Percentiles rank a stretch among this genome's conserved stretches.
phyloP scores from a whole-genome alignment of 441 rosid species.

The Aleurites moluccanus region DNA sequence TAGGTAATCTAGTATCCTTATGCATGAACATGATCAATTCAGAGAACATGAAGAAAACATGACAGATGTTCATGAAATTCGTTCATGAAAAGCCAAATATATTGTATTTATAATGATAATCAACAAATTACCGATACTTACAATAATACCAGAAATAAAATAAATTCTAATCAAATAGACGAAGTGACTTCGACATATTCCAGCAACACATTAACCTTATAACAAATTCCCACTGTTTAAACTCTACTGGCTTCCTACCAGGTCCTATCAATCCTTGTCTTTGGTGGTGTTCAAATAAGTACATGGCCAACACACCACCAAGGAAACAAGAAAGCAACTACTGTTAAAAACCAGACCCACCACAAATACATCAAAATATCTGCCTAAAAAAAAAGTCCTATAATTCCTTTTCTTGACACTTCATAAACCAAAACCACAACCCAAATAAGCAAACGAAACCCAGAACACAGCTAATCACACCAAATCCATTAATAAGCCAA shows the following conservation, averaged over 20 bases:
- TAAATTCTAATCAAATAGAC: too few relatives aligned
- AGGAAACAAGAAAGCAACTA: not conserved
- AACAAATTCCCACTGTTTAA: not conserved
- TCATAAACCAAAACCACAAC: not conserved
- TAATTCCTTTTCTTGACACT: too few relatives aligned
- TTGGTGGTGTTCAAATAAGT: not conserved
- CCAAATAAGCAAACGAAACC: too few relatives aligned
- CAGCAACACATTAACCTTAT: not conserved
- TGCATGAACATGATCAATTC: too few relatives aligned
- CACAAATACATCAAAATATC: not conserved
- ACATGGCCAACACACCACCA: not conserved
- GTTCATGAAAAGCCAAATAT: too few relatives aligned
- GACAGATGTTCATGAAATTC: too few relatives aligned
- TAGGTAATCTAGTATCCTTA: too few relatives aligned
- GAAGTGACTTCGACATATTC: too few relatives aligned
- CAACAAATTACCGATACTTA: too few relatives aligned
- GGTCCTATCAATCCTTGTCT: not conserved
- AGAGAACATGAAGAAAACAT: too few relatives aligned
- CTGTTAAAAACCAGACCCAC: not conserved
- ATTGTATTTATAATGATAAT: too few relatives aligned
- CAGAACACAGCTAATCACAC: not conserved
- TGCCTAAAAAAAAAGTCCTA: not conserved
- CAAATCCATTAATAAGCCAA: not conserved
- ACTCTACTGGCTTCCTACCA: not conserved
- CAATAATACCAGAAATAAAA: too few relatives aligned